These are phyloP conservation scores for Clonostachys solani DNA, from an alignment of 2,329 filamentous ascomycete genomes.

Conservation along the genomic window DNA sequence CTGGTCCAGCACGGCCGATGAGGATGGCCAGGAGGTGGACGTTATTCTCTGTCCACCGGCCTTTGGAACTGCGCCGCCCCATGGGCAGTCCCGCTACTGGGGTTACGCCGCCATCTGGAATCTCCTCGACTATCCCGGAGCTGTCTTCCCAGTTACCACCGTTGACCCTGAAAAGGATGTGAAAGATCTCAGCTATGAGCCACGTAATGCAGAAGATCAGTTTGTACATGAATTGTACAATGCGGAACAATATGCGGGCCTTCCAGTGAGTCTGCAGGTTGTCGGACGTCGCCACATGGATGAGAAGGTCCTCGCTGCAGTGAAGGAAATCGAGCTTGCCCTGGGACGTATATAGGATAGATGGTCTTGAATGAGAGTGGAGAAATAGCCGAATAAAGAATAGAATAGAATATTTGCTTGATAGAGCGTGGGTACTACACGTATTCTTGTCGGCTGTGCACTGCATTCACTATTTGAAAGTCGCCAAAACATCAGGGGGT, in stretches of 20 bases:
- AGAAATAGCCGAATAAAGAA: too few relatives aligned
- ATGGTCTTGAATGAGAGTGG: too few relatives aligned
- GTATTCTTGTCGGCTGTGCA: too few relatives aligned
- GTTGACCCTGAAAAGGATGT: conserved; percentile 15
- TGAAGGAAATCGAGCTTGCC: conserved; percentile 2
- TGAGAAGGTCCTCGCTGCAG: conserved; percentile 10
- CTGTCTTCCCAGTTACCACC: conserved; percentile 51
- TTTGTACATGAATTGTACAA: conserved; percentile 19
- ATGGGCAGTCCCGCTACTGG: conserved; percentile 47
- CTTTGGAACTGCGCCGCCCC: conserved; percentile 41
- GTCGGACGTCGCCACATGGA: conserved; percentile 18
- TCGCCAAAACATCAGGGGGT: too few relatives aligned
- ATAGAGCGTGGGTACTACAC: too few relatives aligned
- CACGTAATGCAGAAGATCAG: conserved; percentile 17
- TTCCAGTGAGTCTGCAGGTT: conserved; percentile 19
- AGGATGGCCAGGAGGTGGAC: conserved; percentile 37
- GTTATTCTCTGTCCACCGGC: conserved; percentile 58
- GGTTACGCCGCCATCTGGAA: conserved; percentile 66
- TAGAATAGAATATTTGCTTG: too few relatives aligned
- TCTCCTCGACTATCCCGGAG: conserved; percentile 60
- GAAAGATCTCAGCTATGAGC: conserved; percentile 14
- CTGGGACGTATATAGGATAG: neutral
- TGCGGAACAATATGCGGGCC: conserved; percentile 13
- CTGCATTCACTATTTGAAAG: too few relatives aligned
- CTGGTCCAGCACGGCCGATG: conserved; percentile 27